These are phyloP conservation scores for Hanseniaspora gamundiae DNA, from an alignment of 1,139 yeast genomes.

Conservation along the genomic window DNA sequence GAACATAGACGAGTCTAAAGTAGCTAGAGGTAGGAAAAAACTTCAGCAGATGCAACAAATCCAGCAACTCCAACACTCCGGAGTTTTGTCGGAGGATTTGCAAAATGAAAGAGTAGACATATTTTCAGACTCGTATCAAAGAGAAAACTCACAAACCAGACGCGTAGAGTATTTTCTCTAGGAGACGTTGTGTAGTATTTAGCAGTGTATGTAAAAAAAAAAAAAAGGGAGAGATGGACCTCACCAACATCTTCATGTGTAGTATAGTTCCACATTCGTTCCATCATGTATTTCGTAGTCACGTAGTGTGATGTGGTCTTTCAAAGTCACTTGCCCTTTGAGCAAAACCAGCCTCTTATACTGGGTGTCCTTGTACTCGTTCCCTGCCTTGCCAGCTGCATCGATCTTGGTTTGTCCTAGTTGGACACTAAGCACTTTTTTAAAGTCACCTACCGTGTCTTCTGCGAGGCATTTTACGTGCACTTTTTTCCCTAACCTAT, in stretches of 20 bases:
- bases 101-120: slow-evolving; percentile 14
- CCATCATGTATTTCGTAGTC: slow-evolving; percentile 94
- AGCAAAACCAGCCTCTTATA: slow-evolving; percentile 56
- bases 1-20: background rate
- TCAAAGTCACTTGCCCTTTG: slow-evolving; percentile 69
- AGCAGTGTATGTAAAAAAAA: too few species aligned
- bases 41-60: slow-evolving; percentile 3
- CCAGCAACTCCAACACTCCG: background rate
- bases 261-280: slow-evolving; percentile 73
- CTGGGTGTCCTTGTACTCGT: slow-evolving; percentile 30
- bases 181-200: too few species aligned
- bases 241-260: too few species aligned
- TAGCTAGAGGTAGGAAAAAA: slow-evolving; percentile 1
- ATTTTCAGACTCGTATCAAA: slow-evolving; percentile 25
- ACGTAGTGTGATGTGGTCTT: slow-evolving; percentile 80
- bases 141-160: slow-evolving; percentile 25
- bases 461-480: slow-evolving; percentile 74
- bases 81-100: background rate
- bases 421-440: slow-evolving; percentile 71
- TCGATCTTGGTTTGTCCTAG: slow-evolving; percentile 33
- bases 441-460: slow-evolving; percentile 88
- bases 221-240: too few species aligned
- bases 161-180: slow-evolving; percentile 63
- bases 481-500: slow-evolving; percentile 69
- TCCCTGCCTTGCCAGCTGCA: background rate